Conservation (phyloP, 2,329 filamentous ascomycete species). For the Aspergillus tanneri region DNA sequence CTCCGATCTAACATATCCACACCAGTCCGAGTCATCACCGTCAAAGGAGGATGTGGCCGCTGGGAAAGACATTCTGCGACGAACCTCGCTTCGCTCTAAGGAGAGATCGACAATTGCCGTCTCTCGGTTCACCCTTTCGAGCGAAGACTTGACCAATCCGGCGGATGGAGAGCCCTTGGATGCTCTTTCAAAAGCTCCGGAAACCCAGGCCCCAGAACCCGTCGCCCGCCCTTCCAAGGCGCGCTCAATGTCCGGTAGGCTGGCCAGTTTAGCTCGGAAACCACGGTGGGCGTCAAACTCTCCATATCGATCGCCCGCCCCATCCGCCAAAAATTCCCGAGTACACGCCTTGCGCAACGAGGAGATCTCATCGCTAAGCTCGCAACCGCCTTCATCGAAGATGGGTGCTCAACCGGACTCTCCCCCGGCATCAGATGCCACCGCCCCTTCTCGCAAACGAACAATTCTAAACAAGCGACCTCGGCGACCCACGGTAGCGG, state of each 20-base stretch:
- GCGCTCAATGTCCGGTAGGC: conserved; percentile 51
- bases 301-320: conserved; percentile 49
- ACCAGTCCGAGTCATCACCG: conserved; percentile 38
- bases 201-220: conserved; percentile 16
- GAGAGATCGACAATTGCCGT: conserved; percentile 31
- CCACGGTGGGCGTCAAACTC: conserved; percentile 50
- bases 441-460: conserved; percentile 28
- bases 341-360: conserved; percentile 26
- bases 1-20: conserved; percentile 49
- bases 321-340: conserved; percentile 35
- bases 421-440: conserved; percentile 14
- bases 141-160: conserved; percentile 36
- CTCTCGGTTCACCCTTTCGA: conserved; percentile 39
- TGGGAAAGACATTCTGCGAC: conserved; percentile 44
- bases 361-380: conserved; percentile 27
- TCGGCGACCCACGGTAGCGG: conserved; percentile 42
- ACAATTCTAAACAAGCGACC: conserved; percentile 38
- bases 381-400: conserved; percentile 19
- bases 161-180: conserved; percentile 20
- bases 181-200: conserved; percentile 9
- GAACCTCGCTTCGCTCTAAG: conserved; percentile 41
- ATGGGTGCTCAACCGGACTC: conserved; percentile 21
- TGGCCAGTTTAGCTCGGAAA: conserved; percentile 52
- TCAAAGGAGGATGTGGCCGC: conserved; percentile 40
- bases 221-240: conserved; percentile 41